Evolutionary conservation across 805 yeast genomes (phyloP).

Genomic region (Ogataea populi-albae): DNA sequence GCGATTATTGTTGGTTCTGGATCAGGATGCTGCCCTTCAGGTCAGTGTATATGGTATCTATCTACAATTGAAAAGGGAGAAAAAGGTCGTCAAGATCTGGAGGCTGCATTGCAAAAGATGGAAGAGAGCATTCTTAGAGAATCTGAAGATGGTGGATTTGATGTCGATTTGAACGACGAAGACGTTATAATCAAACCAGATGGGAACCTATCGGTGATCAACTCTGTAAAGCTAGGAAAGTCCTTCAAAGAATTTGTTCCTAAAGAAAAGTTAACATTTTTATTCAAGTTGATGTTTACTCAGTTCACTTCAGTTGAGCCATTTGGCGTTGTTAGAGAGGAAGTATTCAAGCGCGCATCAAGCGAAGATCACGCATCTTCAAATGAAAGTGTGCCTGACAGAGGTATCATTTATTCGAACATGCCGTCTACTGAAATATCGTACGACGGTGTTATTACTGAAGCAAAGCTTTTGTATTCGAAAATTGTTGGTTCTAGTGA

Average conservation of each 20-base stretch:
- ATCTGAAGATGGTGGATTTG: conserved; percentile 55
- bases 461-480: conserved; percentile 71
- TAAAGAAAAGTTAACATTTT: conserved; percentile 60
- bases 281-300: conserved; percentile 60
- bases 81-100: conserved; percentile 73
- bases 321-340: conserved; percentile 47
- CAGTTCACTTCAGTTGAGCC: conserved; percentile 58
- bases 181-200: conserved; percentile 51
- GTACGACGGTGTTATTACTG: conserved; percentile 86
- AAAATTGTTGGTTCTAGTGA: conserved; percentile 89
- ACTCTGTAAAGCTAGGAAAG: conserved; percentile 83
- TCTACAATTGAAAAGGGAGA: conserved; percentile 70
- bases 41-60: conserved; percentile 87
- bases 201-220: conserved; percentile 62
- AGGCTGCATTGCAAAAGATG: conserved; percentile 74
- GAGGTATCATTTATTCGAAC: conserved; percentile 45
- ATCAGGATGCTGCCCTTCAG: conserved; percentile 82
- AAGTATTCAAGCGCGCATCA: conserved; percentile 35
- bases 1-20: conserved; percentile 85
- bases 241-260: conserved; percentile 84
- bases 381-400: conserved; percentile 33
- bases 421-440: conserved; percentile 85
- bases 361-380: conserved; percentile 12
- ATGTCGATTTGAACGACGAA: conserved; percentile 50
- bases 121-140: conserved; percentile 81